phyloP scores from a whole-genome alignment of 2,329 filamentous ascomycete genomes.

The Aspergillus alliaceus region DNA sequence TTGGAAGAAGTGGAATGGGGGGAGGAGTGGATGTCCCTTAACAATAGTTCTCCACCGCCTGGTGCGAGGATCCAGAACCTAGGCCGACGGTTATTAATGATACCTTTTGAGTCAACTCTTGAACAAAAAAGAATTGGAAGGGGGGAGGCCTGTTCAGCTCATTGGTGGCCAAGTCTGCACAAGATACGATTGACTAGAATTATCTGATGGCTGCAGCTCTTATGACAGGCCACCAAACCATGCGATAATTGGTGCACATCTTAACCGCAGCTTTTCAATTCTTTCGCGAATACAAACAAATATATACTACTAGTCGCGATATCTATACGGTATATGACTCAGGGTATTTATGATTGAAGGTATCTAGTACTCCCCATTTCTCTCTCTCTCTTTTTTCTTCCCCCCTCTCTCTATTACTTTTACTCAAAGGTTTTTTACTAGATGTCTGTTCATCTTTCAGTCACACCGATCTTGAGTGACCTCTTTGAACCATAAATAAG shows the following conservation, averaged over 20 bases:
- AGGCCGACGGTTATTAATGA: not conserved
- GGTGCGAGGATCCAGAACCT: not conserved
- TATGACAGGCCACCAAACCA: not conserved
- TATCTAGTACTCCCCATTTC: too few species aligned
- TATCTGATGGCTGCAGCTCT: constrained; percentile 8
- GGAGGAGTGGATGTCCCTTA: not conserved
- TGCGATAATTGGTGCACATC: too few species aligned
- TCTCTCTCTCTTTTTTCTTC: too few species aligned
- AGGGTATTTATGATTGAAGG: too few species aligned
- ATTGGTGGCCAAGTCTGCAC: not conserved
- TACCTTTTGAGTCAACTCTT: not conserved
- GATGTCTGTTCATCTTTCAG: not conserved
- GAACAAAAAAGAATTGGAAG: not conserved
- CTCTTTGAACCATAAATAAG: not conserved
- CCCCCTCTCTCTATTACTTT: too few species aligned
- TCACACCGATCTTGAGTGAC: not conserved
- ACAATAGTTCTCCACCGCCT: not conserved
- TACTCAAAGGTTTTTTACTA: too few species aligned
- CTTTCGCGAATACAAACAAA: too few species aligned
- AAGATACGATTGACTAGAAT: not conserved
- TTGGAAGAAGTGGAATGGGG: not conserved
- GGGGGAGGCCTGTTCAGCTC: not conserved
- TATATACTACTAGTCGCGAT: too few species aligned
- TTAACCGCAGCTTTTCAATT: too few species aligned
- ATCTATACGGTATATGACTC: too few species aligned